A percentile compares a stretch with the other conserved stretches of the same genome.
phyloP scores from a whole-genome alignment of 2,329 filamentous ascomycete species.

The Verticillium alfalfae region DNA sequence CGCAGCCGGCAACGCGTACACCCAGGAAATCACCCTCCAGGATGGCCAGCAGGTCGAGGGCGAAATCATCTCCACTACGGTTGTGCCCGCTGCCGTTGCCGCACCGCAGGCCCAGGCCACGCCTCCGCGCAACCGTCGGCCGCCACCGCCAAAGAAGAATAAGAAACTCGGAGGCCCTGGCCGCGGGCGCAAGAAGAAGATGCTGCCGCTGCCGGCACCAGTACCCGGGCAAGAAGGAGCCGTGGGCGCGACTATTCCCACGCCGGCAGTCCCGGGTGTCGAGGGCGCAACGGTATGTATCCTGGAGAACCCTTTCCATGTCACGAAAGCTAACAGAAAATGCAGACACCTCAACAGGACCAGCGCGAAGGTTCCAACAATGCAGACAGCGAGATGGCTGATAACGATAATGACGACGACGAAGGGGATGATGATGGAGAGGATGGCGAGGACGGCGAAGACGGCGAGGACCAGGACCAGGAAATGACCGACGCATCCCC shows the following conservation, averaged over 20 bases:
- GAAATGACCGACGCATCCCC: slow-evolving; percentile 28
- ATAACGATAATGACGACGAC: slow-evolving; percentile 42
- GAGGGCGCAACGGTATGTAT: slow-evolving; percentile 9
- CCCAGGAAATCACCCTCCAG: slow-evolving; percentile 76
- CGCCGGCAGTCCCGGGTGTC: slow-evolving; percentile 6
- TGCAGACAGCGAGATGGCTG: slow-evolving; percentile 48
- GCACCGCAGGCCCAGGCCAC: slow-evolving; percentile 41
- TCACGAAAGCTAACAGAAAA: slow-evolving; percentile 8
- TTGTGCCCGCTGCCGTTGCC: slow-evolving; percentile 50
- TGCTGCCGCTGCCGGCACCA: slow-evolving; percentile 35
- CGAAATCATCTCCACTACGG: slow-evolving; percentile 64
- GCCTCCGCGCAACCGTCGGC: slow-evolving; percentile 52
- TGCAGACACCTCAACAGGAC: slow-evolving; percentile 33
- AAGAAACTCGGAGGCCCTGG: slow-evolving; percentile 61
- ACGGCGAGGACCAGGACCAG: slow-evolving; percentile 11
- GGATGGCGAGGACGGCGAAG: slow-evolving; percentile 32
- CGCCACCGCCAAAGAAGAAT: slow-evolving; percentile 74
- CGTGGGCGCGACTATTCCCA: slow-evolving; percentile 19
- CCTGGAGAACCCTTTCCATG: neutral
- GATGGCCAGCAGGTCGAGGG: slow-evolving; percentile 77
- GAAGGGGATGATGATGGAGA: slow-evolving; percentile 41
- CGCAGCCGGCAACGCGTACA: slow-evolving; percentile 72
- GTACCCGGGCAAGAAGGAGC: slow-evolving; percentile 27
- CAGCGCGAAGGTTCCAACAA: slow-evolving; percentile 35
- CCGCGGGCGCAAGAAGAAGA: slow-evolving; percentile 75